phyloP scores from a whole-genome alignment of 371 early-diverging fungal species.

The Entomophthora muscae region DNA sequence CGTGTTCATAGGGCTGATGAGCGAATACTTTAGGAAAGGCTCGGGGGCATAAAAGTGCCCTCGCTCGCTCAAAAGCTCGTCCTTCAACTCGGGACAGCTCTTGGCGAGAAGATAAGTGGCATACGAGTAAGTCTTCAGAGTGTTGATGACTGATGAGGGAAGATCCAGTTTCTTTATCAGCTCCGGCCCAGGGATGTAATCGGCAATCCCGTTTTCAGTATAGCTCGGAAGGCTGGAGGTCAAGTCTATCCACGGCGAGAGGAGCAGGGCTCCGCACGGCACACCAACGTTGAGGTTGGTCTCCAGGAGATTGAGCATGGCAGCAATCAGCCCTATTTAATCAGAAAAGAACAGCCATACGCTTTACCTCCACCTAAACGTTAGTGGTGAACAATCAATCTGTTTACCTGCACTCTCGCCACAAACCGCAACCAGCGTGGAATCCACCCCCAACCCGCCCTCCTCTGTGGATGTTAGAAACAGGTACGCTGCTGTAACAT shows the following conservation, averaged over 20 bases:
- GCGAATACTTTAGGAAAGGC: constrained; percentile 20
- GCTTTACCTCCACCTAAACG: constrained; percentile 10
- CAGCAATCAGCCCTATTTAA: neutral
- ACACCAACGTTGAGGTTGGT: neutral
- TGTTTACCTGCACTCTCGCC: constrained; percentile 47
- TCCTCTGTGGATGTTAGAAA: constrained; percentile 35
- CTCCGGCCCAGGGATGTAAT: constrained; percentile 17
- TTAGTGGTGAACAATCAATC: constrained; percentile 14
- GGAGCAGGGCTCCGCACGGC: neutral
- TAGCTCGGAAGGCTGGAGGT: constrained; percentile 16
- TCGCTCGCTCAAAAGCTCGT: neutral
- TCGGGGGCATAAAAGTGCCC: constrained; percentile 36
- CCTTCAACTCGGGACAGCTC: constrained; percentile 12
- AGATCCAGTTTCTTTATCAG: no score
- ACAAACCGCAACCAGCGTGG: constrained; percentile 21
- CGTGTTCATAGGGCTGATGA: constrained; percentile 17
- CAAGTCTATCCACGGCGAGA: constrained; percentile 21
- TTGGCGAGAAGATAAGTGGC: neutral
- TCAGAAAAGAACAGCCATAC: no score
- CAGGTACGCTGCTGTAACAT: constrained; percentile 52
- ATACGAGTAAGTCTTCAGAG: neutral
- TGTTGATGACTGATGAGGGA: no score
- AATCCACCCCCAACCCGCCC: constrained; percentile 14
- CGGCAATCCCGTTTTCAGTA: constrained; percentile 10
- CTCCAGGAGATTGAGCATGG: neutral